phyloP scores from a whole-genome alignment of 352 stramenopile species.

The Pythium volutum region DNA sequence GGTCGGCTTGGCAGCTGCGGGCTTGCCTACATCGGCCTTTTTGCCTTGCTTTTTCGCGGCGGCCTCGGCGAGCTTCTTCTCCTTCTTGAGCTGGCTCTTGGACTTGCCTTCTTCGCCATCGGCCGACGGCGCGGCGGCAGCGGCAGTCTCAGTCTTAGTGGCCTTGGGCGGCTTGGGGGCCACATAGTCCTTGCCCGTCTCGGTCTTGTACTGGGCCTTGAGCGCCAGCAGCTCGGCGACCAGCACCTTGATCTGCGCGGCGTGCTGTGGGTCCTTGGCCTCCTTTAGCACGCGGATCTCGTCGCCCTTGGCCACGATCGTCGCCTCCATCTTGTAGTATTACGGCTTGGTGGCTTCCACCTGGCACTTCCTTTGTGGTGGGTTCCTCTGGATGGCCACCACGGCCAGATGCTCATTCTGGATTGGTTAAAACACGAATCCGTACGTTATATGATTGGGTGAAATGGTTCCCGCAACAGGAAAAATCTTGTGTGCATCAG shows the following conservation, averaged over 20 bases:
- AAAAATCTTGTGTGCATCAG: constrained; percentile 15
- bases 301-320: constrained; percentile 33
- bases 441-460: constrained; percentile 3
- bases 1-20: constrained; percentile 21
- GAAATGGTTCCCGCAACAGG: constrained; percentile 2
- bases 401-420: not conserved
- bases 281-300: constrained; percentile 83
- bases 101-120: constrained; percentile 51
- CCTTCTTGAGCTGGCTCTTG: constrained; percentile 87
- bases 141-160: constrained; percentile 32
- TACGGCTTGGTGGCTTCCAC: constrained; percentile 7
- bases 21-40: constrained; percentile 27
- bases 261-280: constrained; percentile 50
- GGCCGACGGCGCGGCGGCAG: not conserved
- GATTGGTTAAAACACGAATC: constrained; percentile 12
- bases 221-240: constrained; percentile 49
- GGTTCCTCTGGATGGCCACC: constrained; percentile 7
- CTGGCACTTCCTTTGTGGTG: not conserved
- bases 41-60: constrained; percentile 58
- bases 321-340: constrained; percentile 25
- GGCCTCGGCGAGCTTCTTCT: constrained; percentile 80
- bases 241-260: constrained; percentile 28
- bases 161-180: constrained; percentile 28
- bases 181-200: constrained; percentile 71
- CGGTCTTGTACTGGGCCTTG: constrained; percentile 60